A percentile compares a stretch with the other conserved stretches of the same genome.
These are phyloP conservation scores for Trichoderma semiorbis DNA, from an alignment of 2,329 filamentous ascomycete genomes.

Conservation along the genomic window DNA sequence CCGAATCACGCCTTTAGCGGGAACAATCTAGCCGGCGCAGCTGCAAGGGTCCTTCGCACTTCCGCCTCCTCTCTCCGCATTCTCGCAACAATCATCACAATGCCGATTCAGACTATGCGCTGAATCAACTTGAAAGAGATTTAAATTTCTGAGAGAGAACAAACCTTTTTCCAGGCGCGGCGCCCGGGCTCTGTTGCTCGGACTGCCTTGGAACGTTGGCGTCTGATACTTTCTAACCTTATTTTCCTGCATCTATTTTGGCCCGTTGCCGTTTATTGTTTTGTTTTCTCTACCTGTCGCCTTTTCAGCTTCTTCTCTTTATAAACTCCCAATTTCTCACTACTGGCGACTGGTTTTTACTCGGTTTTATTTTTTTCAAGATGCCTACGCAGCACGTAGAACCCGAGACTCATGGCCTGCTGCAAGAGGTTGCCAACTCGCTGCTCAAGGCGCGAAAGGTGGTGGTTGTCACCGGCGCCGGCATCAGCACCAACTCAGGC, in stretches of 20 bases:
- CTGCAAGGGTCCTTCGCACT: constrained; percentile 8
- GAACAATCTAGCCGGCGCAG: neutral
- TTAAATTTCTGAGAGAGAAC: neutral
- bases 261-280: neutral
- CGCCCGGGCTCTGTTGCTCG: constrained; percentile 1
- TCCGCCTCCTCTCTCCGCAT: constrained; percentile 13
- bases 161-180: neutral
- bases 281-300: neutral
- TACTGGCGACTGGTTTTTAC: neutral
- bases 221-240: neutral
- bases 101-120: constrained; percentile 20
- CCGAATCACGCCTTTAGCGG: neutral
- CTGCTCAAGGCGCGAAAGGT: constrained; percentile 64
- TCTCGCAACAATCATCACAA: constrained; percentile 19
- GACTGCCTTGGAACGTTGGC: neutral
- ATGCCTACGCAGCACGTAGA: constrained; percentile 60
- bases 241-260: neutral
- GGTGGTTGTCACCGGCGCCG: constrained; percentile 69
- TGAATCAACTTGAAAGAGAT: constrained; percentile 4
- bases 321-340: neutral
- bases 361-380: constrained; percentile 22
- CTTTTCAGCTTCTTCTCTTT: neutral
- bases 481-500: constrained; percentile 72
- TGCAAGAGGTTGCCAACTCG: constrained; percentile 64
- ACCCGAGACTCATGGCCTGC: constrained; percentile 47